Evolutionary conservation across 768 basidiomycete species (phyloP).

Genomic region (Pleurotus pulmonarius): DNA sequence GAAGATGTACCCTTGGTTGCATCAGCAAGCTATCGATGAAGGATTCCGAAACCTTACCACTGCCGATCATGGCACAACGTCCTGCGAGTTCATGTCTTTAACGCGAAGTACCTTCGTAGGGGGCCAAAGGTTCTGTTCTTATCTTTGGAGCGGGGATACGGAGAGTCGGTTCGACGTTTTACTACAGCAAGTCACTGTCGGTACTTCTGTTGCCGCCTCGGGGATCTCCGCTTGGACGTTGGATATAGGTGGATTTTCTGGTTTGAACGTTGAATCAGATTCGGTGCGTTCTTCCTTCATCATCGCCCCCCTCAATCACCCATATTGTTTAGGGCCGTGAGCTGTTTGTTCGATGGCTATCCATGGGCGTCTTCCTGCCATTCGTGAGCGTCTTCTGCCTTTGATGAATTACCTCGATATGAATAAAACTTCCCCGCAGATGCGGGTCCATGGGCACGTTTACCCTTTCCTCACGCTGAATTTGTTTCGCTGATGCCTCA

Average conservation of each 20-base stretch:
- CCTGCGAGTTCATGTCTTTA: slow-evolving; percentile 30
- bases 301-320: background rate
- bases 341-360: slow-evolving; percentile 31
- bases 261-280: slow-evolving; percentile 25
- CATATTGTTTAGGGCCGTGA: slow-evolving; percentile 22
- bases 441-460: slow-evolving; percentile 26
- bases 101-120: slow-evolving; percentile 32
- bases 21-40: slow-evolving; percentile 33
- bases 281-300: slow-evolving; percentile 12
- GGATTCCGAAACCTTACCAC: slow-evolving; percentile 29
- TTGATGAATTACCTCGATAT: background rate
- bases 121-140: slow-evolving; percentile 33
- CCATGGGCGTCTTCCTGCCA: slow-evolving; percentile 33
- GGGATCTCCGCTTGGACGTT: slow-evolving; percentile 34
- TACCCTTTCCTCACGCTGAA: background rate
- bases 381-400: slow-evolving; percentile 21
- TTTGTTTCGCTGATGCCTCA: background rate
- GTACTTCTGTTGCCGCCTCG: slow-evolving; percentile 28
- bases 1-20: slow-evolving; percentile 35
- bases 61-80: slow-evolving; percentile 12
- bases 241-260: slow-evolving; percentile 32
- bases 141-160: slow-evolving; percentile 34
- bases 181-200: slow-evolving; percentile 30
- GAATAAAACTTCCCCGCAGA: slow-evolving; percentile 12
- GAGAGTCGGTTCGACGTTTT: slow-evolving; percentile 29